Evolutionary conservation across 495 filamentous ascomycete genomes (phyloP).

Genomic region (Penicillium paxilli): DNA sequence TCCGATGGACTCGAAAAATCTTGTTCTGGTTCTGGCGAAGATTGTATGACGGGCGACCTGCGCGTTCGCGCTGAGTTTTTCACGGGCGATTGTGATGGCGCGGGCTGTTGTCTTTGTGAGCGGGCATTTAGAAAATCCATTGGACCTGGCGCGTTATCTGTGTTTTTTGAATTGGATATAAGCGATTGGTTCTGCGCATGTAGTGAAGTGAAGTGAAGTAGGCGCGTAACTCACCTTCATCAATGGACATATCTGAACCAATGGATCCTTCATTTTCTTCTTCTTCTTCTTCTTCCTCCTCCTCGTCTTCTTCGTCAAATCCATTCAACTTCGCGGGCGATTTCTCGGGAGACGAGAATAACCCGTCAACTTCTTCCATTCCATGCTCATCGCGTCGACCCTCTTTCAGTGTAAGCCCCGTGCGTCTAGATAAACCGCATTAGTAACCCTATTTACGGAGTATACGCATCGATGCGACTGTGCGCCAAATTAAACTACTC

Average conservation of each 20-base stretch:
- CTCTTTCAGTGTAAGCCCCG: constrained; percentile 79
- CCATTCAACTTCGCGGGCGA: constrained; percentile 46
- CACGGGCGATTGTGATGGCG: constrained; percentile 43
- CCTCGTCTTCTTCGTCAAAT: constrained; percentile 21
- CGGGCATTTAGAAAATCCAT: constrained; percentile 41
- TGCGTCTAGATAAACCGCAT: constrained; percentile 56
- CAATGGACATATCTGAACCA: constrained; percentile 51
- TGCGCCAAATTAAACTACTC: constrained; percentile 11
- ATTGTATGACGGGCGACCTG: constrained; percentile 42
- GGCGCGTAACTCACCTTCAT: constrained; percentile 36
- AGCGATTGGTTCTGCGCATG: background rate
- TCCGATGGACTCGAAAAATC: constrained; percentile 41
- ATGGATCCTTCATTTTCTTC: constrained; percentile 26
- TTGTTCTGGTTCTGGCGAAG: constrained; percentile 38
- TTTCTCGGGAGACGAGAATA: constrained; percentile 87
- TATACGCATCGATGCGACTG: background rate
- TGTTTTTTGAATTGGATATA: background rate
- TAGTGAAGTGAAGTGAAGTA: background rate
- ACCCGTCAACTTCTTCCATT: constrained; percentile 77
- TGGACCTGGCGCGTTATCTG: constrained; percentile 44
- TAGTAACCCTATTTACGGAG: constrained; percentile 12
- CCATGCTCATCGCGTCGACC: constrained; percentile 88
- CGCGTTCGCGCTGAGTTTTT: constrained; percentile 45
- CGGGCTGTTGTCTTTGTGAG: constrained; percentile 32
- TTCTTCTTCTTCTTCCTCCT: constrained; percentile 17